Evolutionary conservation across 306 rosid species (phyloP), one percentile per base, ranked within the genome.

Genomic region (Adenanthera pavonina): DNA sequence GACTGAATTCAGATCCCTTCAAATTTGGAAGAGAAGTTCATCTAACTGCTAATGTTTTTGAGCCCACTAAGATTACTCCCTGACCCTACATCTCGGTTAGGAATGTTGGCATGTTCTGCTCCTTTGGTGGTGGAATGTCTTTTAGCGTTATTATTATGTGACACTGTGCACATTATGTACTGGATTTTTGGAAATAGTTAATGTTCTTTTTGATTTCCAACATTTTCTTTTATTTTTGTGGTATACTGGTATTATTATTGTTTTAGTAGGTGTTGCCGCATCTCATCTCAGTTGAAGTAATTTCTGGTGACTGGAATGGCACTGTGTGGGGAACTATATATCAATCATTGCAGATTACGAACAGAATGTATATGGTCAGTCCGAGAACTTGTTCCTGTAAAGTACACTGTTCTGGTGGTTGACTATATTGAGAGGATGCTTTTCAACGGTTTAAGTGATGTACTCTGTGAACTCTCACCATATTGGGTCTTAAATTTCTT

Each of bases 291-390:
- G 74, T 48, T 40, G 76, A 82, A 82, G 78, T 84, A 85, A 80
- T 82, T 62, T 85, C 82, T 52, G 46, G 72, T 43, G 78, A 83
- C 76, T 86, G 80, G 82, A 83, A 76, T 73, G 72, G 62, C 68
- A 74, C 14, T 73, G 80, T 73, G 53, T 74, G 82, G 87, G 83
- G 86, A 80, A 83, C 30, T 25, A 83, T 84, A 82, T 79, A 87
- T 82, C 76, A 62, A 78, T 57, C 41, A 68, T 79, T 75, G 89
- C 81, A 44, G 83, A 82, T 86, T 80, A 80, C 71, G 76, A 76
- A 83, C 72, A 72, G 83, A 83, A 76, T 88, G 91, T 88, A 89
- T 87, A 92, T 88, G 80, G 75, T 82, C 85, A 56, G 75, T 82
- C 85, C 51, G 75, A 86, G 82, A 60, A 60, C 78, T 38, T 86